Base-by-base conservation (phyloP, 164 flowering plant species). In the Cinnamomum chago region DNA sequence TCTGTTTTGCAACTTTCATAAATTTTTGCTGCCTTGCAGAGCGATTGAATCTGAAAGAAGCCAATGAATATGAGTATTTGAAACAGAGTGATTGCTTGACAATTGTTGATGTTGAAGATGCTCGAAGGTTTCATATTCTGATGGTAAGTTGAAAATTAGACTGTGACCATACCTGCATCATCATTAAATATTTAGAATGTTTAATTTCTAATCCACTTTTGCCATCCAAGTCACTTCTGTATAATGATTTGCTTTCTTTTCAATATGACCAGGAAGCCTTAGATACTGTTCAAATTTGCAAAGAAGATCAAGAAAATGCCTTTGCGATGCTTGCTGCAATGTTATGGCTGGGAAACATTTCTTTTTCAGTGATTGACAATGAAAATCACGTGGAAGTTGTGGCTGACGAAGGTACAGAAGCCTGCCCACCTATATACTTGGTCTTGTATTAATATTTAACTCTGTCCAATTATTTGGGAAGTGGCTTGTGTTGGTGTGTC, bases 341-440 rank as follows among this genome's bases (percentile, higher is more conserved):
- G 4, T 80, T 96, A 71, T 96, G 99, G 99, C 82, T 96, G 62
- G 98, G 99, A 74, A 94, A 96, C 83, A 87, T 96, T 80, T 85
- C 96, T 60, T 96, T 91, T 76, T 74, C 77, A 74, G 87, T 83
- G 30, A 82, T 74, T 78, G 90, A 89, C 85, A 86, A 79, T 77
- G 95, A 89, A 84, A 90, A 89, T 83, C 92, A 91, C 80, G 89
- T 91, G 67, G 91, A 93, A 75, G 95, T 89, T 72, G 82, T 86
- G 67, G 79, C 74, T 70, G 88, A 88, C 86, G 98, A 96, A 90
- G 98, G 99, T 93, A 85, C 67, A 6, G 10, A 40, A 20, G 47
- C 47, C 47, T 40, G 47, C 47, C 10, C 10, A 9, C 47, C 47
- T 40, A 24, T 76, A 2, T 52, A 15, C 17, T 77, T 52, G 33